These are phyloP conservation scores for Euphorbia schlechtendalii DNA, from an alignment of 441 rosid species.

Conservation along the genomic window DNA sequence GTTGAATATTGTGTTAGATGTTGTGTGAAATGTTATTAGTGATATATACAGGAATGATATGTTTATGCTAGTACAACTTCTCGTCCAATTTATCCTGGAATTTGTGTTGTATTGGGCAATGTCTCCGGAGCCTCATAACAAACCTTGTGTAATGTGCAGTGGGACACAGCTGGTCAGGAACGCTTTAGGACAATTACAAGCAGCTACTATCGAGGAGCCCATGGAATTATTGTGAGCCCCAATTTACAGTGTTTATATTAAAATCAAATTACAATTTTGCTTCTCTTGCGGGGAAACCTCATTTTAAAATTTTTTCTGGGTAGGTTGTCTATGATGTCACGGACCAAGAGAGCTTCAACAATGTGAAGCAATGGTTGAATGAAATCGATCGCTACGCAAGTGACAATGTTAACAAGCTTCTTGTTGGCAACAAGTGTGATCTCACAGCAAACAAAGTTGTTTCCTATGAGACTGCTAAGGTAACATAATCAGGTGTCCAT, in stretches of 20 bases:
- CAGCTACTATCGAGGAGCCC: conserved; percentile 75
- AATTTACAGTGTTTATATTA: background rate
- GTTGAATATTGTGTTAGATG: no score
- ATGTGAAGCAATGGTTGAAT: conserved; percentile 79
- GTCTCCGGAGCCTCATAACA: background rate
- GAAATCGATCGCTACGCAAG: conserved; percentile 80
- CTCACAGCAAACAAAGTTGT: conserved; percentile 70
- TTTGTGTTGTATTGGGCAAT: background rate
- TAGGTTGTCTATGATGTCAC: conserved; percentile 79
- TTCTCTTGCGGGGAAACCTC: conserved; percentile 10
- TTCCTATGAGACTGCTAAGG: conserved; percentile 71
- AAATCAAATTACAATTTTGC: no score
- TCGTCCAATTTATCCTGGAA: background rate
- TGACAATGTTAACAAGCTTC: conserved; percentile 78
- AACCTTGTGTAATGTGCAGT: conserved; percentile 25
- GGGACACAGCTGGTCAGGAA: conserved; percentile 81
- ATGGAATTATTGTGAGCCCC: conserved; percentile 52
- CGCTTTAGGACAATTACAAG: conserved; percentile 69
- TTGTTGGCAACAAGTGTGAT: conserved; percentile 75
- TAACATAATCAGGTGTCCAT: conserved; percentile 14
- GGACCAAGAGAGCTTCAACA: no score
- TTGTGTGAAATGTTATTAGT: background rate
- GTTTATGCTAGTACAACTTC: background rate
- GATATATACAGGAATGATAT: background rate
- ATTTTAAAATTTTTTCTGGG: conserved; percentile 8